Evolutionary conservation across 352 stramenopile species (phyloP), one percentile per base, ranked within the genome.

Genomic region (Phytophthora syringae): DNA sequence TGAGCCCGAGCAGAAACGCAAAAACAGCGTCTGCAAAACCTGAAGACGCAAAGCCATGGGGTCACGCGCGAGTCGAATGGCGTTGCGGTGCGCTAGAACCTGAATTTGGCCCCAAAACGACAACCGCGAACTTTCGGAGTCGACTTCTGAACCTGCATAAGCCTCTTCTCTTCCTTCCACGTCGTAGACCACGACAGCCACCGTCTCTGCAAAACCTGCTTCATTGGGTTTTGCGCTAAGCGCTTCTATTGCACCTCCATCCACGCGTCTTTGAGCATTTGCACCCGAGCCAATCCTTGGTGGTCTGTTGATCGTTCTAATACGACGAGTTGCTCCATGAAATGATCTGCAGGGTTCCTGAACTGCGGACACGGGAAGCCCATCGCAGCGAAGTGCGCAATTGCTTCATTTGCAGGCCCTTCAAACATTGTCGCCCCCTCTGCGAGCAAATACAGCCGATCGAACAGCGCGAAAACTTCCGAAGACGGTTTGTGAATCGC

Each of bases 401-500:
- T 57, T 3, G 74, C 68, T 27, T 67, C 60, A 48, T 30, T 25
- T 7, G 68, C 64, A 47, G 71, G 45, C 4, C 77, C 74, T 58
- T 79, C 47, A 47, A 81, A 85, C 25, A 81, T 54, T 5, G 62
- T 68, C 16, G 52, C 27, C 4, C 77, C 77, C 9, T 79, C 76
- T 11, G 49, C 60, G 18, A 85, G 67, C 50, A 85, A 24, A 21
- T 81, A 75, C 0, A 85, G 52, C 9, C 53, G 54, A 42, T 84
- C 76, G 42, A 84, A 84, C 0, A 82, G 24, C 5, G 57, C 64
- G 32, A 64, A 84, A 13, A 84, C 54, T 13, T 84, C 73, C 1
- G 73, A 88, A 21, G 80, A 91, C n/a, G 90, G 89, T 65, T 86
- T 62, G 42, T 96, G 89, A 69, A 97, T 96, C 6, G 92, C 86